Conservation (phyloP, 805 yeast species). For the Zygosaccharomyces gambellarensis region DNA sequence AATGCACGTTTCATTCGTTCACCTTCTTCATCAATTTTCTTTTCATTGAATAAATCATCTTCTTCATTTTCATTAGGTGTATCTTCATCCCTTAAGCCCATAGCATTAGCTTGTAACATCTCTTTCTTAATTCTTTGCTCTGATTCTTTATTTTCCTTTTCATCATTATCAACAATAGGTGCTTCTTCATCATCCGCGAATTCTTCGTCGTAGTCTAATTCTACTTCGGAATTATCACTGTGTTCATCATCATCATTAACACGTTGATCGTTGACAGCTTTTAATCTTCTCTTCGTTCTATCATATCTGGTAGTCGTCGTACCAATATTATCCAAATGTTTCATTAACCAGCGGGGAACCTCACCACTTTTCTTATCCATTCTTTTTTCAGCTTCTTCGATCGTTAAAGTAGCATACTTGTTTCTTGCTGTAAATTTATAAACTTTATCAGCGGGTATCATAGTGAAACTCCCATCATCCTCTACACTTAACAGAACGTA, state of each 20-base stretch:
- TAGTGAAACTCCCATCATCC: constrained; percentile 72
- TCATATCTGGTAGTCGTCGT: constrained; percentile 48
- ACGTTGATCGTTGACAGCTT: constrained; percentile 44
- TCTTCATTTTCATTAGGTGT: constrained; percentile 54
- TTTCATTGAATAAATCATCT: constrained; percentile 68
- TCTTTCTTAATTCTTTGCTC: constrained; percentile 80
- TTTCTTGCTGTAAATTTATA: constrained; percentile 91
- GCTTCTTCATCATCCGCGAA: constrained; percentile 99
- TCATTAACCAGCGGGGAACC: constrained; percentile 95
- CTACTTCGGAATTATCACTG: constrained; percentile 80
- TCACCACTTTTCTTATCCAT: constrained; percentile 70
- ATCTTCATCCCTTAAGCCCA: constrained; percentile 57
- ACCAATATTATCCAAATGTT: constrained; percentile 66
- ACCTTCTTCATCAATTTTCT: constrained; percentile 87
- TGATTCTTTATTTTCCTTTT: constrained; percentile 87
- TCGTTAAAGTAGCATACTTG: constrained; percentile 85
- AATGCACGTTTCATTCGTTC: constrained; percentile 77
- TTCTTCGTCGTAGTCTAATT: constrained; percentile 91
- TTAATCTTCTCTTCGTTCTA: constrained; percentile 43
- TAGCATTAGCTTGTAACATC: constrained; percentile 75
- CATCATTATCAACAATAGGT: constrained; percentile 92
- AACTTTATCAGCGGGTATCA: constrained; percentile 93
- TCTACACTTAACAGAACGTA: constrained; percentile 82
- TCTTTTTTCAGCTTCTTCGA: constrained; percentile 94
- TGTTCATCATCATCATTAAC: constrained; percentile 39